Evolutionary conservation across 495 filamentous ascomycete genomes (phyloP).

Genomic region (Endocarpon pusillum): DNA sequence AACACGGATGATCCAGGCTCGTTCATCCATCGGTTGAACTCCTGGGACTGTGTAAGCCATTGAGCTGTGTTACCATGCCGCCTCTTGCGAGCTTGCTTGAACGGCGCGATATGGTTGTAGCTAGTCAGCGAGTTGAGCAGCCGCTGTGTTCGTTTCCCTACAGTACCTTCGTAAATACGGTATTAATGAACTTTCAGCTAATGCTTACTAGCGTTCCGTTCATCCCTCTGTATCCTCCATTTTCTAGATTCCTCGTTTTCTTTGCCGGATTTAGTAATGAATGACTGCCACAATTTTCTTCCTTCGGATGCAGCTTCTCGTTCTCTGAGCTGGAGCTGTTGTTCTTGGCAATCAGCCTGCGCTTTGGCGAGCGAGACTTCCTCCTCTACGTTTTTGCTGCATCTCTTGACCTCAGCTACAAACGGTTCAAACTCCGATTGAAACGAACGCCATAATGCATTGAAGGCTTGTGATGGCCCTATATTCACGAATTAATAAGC

Average conservation of each 20-base stretch:
- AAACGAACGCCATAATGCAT: too few species aligned
- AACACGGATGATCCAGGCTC: slow-evolving; percentile 13
- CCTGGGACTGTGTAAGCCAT: slow-evolving; percentile 7
- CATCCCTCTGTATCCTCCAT: too few species aligned
- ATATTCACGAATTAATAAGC: too few species aligned
- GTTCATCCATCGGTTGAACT: slow-evolving; percentile 23
- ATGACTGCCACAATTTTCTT: too few species aligned
- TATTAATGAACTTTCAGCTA: neutral
- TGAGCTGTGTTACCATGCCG: slow-evolving; percentile 17
- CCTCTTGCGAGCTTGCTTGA: slow-evolving; percentile 27
- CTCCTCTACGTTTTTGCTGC: neutral
- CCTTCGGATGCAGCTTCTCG: too few species aligned
- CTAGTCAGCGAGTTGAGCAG: slow-evolving; percentile 22
- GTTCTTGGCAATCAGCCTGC: too few species aligned
- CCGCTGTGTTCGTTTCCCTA: slow-evolving; percentile 11
- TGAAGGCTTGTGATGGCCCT: too few species aligned
- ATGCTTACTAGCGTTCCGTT: neutral
- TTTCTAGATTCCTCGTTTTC: too few species aligned
- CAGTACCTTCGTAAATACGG: neutral
- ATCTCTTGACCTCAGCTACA: neutral
- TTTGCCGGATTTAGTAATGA: too few species aligned
- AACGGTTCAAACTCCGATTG: neutral
- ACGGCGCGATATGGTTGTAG: slow-evolving; percentile 22
- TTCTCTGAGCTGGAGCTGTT: too few species aligned
- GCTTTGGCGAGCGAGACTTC: neutral